Evolutionary conservation across 768 basidiomycete genomes (phyloP).

Genomic region (Glaciozyma martinii): DNA sequence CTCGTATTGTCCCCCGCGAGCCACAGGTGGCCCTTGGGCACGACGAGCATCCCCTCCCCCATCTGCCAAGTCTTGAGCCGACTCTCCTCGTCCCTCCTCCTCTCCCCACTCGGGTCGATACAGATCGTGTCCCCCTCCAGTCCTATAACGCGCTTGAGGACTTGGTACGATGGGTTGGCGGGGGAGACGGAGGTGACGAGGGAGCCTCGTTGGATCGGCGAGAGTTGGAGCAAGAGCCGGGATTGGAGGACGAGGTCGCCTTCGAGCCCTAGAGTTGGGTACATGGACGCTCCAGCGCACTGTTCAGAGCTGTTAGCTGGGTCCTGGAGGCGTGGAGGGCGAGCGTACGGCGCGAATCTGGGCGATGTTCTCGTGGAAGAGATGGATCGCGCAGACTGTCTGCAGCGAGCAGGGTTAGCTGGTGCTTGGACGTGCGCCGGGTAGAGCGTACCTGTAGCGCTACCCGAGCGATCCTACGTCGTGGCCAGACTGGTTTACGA

Average conservation of each 20-base stretch:
- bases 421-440: neutral
- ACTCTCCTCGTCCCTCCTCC: conserved; percentile 25
- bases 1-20: conserved; percentile 78
- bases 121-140: conserved; percentile 81
- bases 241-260: conserved; percentile 28
- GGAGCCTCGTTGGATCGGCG: conserved; percentile 18
- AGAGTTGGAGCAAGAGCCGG: conserved; percentile 17
- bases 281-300: conserved; percentile 31
- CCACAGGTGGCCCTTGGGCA: conserved; percentile 86
- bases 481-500: neutral
- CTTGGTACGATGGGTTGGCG: conserved; percentile 18
- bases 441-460: neutral
- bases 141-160: conserved; percentile 70
- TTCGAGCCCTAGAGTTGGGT: conserved; percentile 20
- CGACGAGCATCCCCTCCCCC: conserved; percentile 51
- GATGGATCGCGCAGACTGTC: conserved; percentile 21
- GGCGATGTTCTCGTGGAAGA: conserved; percentile 29
- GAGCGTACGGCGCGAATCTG: conserved; percentile 21
- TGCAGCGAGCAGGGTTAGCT: neutral
- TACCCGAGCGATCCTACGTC: neutral
- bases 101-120: conserved; percentile 58
- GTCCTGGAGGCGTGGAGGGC: neutral
- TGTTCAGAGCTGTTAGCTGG: neutral
- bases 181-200: conserved; percentile 29
- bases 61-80: conserved; percentile 1